Percentiles rank a stretch among this genome's conserved stretches.
Evolutionary conservation across 495 filamentous ascomycete species (phyloP).

Genomic region (Ascobolus immersus): DNA sequence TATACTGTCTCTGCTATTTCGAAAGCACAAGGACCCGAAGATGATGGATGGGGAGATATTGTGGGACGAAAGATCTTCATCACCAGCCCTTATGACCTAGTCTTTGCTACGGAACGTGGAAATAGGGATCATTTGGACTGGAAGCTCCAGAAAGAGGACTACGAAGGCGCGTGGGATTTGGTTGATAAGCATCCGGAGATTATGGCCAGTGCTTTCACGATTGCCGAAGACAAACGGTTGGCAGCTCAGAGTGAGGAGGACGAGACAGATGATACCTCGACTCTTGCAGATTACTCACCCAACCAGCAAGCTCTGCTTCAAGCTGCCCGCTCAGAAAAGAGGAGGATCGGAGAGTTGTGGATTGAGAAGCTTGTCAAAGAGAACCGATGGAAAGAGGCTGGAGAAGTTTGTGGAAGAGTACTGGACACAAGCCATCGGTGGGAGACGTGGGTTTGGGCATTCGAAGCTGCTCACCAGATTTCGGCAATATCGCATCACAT

Average conservation of each 20-base stretch:
- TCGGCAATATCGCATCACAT: slow-evolving; percentile 74
- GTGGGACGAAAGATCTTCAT: slow-evolving; percentile 81
- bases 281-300: slow-evolving; percentile 24
- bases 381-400: slow-evolving; percentile 51
- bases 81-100: slow-evolving; percentile 84
- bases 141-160: slow-evolving; percentile 52
- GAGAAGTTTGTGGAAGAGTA: slow-evolving; percentile 52
- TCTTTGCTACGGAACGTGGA: slow-evolving; percentile 64
- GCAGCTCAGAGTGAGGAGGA: neutral
- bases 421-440: slow-evolving; percentile 52
- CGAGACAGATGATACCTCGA: slow-evolving; percentile 37
- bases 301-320: slow-evolving; percentile 21
- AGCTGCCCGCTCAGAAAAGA: slow-evolving; percentile 66
- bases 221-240: neutral
- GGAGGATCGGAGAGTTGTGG: slow-evolving; percentile 79
- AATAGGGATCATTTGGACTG: slow-evolving; percentile 60
- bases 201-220: slow-evolving; percentile 17
- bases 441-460: slow-evolving; percentile 86
- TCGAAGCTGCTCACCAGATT: slow-evolving; percentile 57
- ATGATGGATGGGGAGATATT: slow-evolving; percentile 18
- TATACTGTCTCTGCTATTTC: no score
- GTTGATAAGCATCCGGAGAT: slow-evolving; percentile 64
- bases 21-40: no score
- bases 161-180: slow-evolving; percentile 67
- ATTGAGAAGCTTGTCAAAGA: slow-evolving; percentile 52